phyloP scores from a whole-genome alignment of 208 protist genomes.

The Porcisia hertigi region DNA sequence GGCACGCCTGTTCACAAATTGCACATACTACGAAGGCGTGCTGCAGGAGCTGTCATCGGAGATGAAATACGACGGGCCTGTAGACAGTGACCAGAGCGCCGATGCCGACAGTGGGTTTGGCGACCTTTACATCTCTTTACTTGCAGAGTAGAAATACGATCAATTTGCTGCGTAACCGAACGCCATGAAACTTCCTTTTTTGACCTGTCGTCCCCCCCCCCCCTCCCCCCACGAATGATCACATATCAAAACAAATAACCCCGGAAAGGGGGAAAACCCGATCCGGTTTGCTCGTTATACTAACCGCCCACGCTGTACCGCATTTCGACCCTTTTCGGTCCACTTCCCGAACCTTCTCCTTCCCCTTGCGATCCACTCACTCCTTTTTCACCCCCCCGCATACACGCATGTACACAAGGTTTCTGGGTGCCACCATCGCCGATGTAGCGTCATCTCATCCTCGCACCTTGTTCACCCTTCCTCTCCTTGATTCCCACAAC shows the following conservation, averaged over 20 bases:
- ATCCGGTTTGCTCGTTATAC: neutral
- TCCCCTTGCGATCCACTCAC: neutral
- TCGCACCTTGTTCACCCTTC: neutral
- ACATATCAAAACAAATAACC: neutral
- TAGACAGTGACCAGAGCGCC: constrained; percentile 2
- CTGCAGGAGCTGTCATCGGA: constrained; percentile 22
- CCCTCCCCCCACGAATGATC: neutral
- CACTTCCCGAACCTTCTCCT: neutral
- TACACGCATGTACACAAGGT: neutral
- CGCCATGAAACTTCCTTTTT: neutral
- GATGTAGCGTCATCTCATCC: constrained; percentile 1
- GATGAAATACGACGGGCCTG: constrained; percentile 5
- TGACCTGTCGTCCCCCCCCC: neutral
- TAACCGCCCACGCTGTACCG: neutral
- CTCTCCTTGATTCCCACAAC: neutral
- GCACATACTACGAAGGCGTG: constrained; percentile 57
- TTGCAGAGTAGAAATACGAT: constrained; percentile 35
- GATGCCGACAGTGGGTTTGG: constrained; percentile 27
- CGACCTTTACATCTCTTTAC: constrained; percentile 45
- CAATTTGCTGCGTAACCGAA: neutral
- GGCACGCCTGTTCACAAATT: constrained; percentile 51
- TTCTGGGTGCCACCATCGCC: neutral
- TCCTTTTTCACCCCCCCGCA: neutral
- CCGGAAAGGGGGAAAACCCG: neutral
- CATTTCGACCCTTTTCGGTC: neutral